These are phyloP conservation scores for Nicotiana tomentosiformis DNA, from an alignment of 257 asterid genomes.

Conservation along the genomic window DNA sequence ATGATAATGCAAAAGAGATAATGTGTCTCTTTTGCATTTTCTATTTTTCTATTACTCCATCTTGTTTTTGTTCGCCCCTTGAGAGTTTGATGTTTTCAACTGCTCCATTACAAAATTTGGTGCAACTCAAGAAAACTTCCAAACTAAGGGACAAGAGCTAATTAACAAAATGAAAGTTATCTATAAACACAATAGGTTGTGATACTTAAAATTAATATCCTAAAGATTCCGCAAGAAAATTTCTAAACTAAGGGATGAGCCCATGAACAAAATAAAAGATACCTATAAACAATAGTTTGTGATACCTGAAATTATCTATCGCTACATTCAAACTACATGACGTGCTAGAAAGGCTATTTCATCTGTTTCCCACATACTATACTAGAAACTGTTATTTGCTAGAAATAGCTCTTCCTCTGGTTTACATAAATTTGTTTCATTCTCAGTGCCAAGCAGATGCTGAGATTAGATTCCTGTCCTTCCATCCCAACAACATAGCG, in stretches of 20 bases:
- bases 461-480: slow-evolving; percentile 68
- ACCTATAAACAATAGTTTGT: slow-evolving; percentile 12
- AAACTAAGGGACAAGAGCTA: not conserved
- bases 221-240: not conserved
- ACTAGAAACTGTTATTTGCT: not conserved
- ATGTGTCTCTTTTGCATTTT: not conserved
- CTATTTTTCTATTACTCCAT: not conserved
- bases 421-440: not conserved
- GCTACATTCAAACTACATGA: not conserved
- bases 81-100: not conserved
- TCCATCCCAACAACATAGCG: slow-evolving; percentile 84
- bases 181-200: slow-evolving; percentile 7
- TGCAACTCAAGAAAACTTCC: not conserved
- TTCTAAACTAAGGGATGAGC: not conserved
- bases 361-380: not conserved
- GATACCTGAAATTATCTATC: not conserved
- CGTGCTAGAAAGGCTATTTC: not conserved
- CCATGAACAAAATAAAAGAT: slow-evolving; percentile 9
- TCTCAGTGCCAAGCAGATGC: slow-evolving; percentile 85
- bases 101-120: not conserved
- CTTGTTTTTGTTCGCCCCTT: not conserved
- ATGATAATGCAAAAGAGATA: not conserved
- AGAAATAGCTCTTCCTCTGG: not conserved
- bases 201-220: not conserved
- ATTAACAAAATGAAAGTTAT: slow-evolving; percentile 9